Evolutionary conservation across 2,329 filamentous ascomycete species (phyloP).

Genomic region (Ceratocystis smalleyi): DNA sequence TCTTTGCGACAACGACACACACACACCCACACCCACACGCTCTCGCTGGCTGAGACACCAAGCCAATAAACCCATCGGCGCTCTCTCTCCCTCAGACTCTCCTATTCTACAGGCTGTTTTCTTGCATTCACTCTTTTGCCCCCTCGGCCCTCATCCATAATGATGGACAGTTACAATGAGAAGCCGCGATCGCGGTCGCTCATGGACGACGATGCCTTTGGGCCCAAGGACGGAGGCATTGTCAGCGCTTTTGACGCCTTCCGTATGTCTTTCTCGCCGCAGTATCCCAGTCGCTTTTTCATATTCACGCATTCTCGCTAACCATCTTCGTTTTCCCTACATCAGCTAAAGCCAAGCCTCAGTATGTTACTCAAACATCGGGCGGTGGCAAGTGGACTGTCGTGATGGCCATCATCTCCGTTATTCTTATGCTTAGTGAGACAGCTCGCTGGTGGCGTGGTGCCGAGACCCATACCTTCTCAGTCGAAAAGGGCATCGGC

Average conservation of each 20-base stretch:
- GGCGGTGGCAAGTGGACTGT: constrained; percentile 92
- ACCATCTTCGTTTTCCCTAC: background rate
- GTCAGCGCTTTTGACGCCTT: constrained; percentile 93
- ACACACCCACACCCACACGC: too few relatives aligned
- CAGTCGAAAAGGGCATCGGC: constrained; percentile 80
- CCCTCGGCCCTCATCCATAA: constrained; percentile 24
- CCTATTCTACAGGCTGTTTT: background rate
- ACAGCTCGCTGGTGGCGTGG: constrained; percentile 70
- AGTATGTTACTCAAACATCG: constrained; percentile 71
- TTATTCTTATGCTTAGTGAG: constrained; percentile 64
- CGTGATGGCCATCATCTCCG: constrained; percentile 57
- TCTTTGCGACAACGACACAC: background rate
- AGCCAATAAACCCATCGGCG: background rate
- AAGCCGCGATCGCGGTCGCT: constrained; percentile 19
- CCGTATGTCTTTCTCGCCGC: constrained; percentile 41
- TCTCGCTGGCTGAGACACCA: background rate
- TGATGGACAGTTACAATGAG: constrained; percentile 64
- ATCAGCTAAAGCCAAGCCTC: constrained; percentile 83
- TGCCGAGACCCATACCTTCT: constrained; percentile 73
- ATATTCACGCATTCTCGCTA: too few relatives aligned
- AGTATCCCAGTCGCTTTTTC: background rate
- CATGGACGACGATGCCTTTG: constrained; percentile 66
- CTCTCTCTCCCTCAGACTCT: background rate
- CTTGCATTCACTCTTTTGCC: background rate
- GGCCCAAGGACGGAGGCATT: constrained; percentile 46